phyloP scores from a whole-genome alignment of 345 rosid species.

The Draba incana region DNA sequence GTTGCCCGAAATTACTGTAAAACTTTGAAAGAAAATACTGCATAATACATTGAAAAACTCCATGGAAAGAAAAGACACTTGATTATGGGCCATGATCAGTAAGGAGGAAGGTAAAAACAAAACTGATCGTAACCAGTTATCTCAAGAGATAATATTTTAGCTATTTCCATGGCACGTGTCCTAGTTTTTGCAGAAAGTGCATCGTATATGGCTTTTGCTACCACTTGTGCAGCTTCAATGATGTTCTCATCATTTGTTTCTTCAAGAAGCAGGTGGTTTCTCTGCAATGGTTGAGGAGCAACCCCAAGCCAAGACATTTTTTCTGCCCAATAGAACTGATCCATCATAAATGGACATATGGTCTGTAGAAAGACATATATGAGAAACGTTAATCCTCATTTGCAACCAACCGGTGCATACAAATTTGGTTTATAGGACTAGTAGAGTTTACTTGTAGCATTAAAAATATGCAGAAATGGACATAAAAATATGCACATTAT shows the following conservation, averaged over 20 bases:
- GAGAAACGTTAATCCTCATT: not conserved
- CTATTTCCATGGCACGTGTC: constrained; percentile 56
- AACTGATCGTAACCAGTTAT: constrained; percentile 40
- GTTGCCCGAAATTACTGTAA: constrained; percentile 15
- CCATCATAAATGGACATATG: constrained; percentile 82
- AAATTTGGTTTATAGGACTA: not conserved
- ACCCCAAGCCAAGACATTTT: constrained; percentile 93
- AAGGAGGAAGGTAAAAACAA: not conserved
- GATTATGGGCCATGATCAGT: not conserved
- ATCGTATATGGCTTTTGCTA: constrained; percentile 55
- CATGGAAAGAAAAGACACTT: not conserved
- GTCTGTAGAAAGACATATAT: constrained; percentile 48
- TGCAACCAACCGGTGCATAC: constrained; percentile 7
- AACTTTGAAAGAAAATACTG: not conserved
- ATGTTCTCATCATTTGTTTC: constrained; percentile 43
- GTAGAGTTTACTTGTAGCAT: not conserved
- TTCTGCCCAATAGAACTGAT: constrained; percentile 97
- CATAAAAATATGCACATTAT: too few relatives aligned
- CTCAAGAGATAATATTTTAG: constrained; percentile 64
- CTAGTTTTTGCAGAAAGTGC: constrained; percentile 60
- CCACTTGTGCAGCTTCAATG: constrained; percentile 53
- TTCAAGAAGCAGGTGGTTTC: constrained; percentile 59
- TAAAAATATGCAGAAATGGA: not conserved
- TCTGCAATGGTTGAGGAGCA: constrained; percentile 71
- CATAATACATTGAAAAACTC: too few relatives aligned